These are phyloP conservation scores for Periconia digitata DNA, from an alignment of 2,329 filamentous ascomycete species.

Conservation along the genomic window DNA sequence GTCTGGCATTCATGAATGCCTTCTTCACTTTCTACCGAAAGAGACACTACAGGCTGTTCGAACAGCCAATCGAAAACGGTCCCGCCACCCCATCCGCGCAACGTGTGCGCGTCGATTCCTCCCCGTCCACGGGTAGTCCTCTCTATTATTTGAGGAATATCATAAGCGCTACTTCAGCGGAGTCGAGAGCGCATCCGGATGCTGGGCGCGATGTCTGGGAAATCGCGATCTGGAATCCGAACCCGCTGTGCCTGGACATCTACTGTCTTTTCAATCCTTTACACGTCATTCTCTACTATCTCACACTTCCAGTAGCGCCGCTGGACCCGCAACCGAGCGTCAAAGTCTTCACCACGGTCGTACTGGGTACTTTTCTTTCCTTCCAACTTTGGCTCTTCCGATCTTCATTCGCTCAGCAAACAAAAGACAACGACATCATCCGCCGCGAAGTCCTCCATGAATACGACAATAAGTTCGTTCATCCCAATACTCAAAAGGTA, in stretches of 20 bases:
- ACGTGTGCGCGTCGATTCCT: slow-evolving; percentile 85
- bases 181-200: slow-evolving; percentile 81
- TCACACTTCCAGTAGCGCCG: slow-evolving; percentile 77
- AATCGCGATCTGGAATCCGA: slow-evolving; percentile 87
- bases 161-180: slow-evolving; percentile 65
- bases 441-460: slow-evolving; percentile 92
- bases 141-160: slow-evolving; percentile 72
- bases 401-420: slow-evolving; percentile 76
- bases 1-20: slow-evolving; percentile 73
- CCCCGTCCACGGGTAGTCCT: slow-evolving; percentile 75
- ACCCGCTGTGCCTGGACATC: slow-evolving; percentile 77
- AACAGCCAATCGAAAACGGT: slow-evolving; percentile 74
- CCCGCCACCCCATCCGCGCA: slow-evolving; percentile 82
- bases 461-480: slow-evolving; percentile 94
- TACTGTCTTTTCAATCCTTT: slow-evolving; percentile 92
- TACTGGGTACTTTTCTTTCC: slow-evolving; percentile 74
- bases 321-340: slow-evolving; percentile 81
- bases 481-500: slow-evolving; percentile 80
- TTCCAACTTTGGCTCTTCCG: slow-evolving; percentile 74
- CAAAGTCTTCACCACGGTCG: slow-evolving; percentile 79
- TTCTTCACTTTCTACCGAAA: slow-evolving; percentile 79
- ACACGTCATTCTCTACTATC: slow-evolving; percentile 86
- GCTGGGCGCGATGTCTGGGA: slow-evolving; percentile 90
- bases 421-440: slow-evolving; percentile 79
- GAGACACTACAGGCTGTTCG: slow-evolving; percentile 88